Conservation (phyloP, 805 yeast genomes). For the Kazachstania bromeliacearum region DNA sequence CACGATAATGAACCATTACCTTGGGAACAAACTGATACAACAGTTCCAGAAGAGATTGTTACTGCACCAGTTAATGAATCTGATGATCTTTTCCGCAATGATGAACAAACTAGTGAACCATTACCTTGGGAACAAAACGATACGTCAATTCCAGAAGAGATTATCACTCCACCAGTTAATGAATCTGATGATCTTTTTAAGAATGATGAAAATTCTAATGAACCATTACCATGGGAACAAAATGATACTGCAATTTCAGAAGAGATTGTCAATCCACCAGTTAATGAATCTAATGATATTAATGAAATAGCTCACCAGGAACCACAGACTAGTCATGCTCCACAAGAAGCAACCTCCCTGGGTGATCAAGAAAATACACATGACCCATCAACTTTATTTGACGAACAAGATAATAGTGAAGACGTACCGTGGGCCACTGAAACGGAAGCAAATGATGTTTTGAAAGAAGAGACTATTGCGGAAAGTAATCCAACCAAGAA, state of each 20-base stretch:
- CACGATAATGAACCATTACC: slow-evolving; percentile 9
- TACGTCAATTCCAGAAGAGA: too few relatives aligned
- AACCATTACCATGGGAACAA: slow-evolving; percentile 13
- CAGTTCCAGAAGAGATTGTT: too few relatives aligned
- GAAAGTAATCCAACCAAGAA: slow-evolving; percentile 10
- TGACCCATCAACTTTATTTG: not conserved
- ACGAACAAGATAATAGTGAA: too few relatives aligned
- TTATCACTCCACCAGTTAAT: too few relatives aligned
- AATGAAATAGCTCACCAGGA: too few relatives aligned
- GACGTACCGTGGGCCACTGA: too few relatives aligned
- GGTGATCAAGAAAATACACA: not conserved
- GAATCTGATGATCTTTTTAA: not conserved
- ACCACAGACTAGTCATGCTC: too few relatives aligned
- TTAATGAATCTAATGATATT: not conserved
- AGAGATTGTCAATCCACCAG: too few relatives aligned
- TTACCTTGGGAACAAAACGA: slow-evolving; percentile 20
- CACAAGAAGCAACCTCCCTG: too few relatives aligned
- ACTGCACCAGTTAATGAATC: too few relatives aligned
- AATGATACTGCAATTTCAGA: too few relatives aligned
- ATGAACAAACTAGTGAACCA: slow-evolving; percentile 5
- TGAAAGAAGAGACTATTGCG: not conserved
- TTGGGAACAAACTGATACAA: too few relatives aligned
- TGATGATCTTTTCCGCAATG: not conserved
- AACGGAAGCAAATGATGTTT: not conserved
- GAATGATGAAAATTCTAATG: slow-evolving; percentile 2